Percentiles rank a stretch among this genome's conserved stretches.
These are phyloP conservation scores for Neurospora sp. DNA, from an alignment of 495 filamentous ascomycete genomes.

Conservation along the genomic window DNA sequence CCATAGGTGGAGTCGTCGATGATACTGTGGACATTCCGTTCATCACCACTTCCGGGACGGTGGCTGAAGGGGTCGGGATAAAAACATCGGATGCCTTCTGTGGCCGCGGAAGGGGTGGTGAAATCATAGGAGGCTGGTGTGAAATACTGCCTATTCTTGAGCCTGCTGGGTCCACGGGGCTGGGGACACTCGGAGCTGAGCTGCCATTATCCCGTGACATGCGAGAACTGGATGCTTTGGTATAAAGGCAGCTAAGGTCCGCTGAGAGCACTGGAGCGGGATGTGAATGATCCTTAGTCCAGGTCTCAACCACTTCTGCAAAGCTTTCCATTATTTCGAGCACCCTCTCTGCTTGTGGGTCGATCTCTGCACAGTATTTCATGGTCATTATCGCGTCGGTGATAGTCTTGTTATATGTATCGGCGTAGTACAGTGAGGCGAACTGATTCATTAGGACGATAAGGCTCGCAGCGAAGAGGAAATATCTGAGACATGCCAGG, in stretches of 20 bases:
- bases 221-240: slow-evolving; percentile 4
- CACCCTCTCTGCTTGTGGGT: slow-evolving; percentile 55
- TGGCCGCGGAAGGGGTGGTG: slow-evolving; percentile 8
- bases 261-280: slow-evolving; percentile 29
- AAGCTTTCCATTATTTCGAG: slow-evolving; percentile 57
- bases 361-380: slow-evolving; percentile 47
- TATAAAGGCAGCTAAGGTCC: slow-evolving; percentile 25
- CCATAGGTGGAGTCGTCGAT: neutral
- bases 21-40: slow-evolving; percentile 10
- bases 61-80: slow-evolving; percentile 3
- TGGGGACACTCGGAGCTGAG: neutral
- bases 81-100: slow-evolving; percentile 10
- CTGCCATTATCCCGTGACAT: slow-evolving; percentile 1
- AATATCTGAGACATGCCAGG: slow-evolving; percentile 38
- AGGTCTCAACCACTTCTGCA: slow-evolving; percentile 37
- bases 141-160: slow-evolving; percentile 1
- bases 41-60: slow-evolving; percentile 7
- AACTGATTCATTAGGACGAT: slow-evolving; percentile 63
- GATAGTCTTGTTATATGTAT: slow-evolving; percentile 45
- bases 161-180: neutral
- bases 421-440: slow-evolving; percentile 48
- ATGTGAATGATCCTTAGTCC: slow-evolving; percentile 33
- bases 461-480: slow-evolving; percentile 61
- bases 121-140: slow-evolving; percentile 12
- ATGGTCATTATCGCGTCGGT: slow-evolving; percentile 51